Base-by-base conservation (phyloP, 306 rosid genomes). In the Cucurbita argyrosperma region DNA sequence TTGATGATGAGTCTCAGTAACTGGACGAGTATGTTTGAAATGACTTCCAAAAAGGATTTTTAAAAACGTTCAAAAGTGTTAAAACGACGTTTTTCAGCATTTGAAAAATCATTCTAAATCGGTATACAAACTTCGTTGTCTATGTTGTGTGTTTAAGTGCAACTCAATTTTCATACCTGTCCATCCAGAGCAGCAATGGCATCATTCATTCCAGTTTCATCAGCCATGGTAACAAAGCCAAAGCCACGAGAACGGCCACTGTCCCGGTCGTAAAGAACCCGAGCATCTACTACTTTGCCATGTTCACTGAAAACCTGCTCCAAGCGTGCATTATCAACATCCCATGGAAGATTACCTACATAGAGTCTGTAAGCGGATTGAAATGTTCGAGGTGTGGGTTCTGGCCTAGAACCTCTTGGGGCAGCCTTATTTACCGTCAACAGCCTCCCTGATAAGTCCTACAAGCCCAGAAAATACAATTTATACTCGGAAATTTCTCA, bases 181-280 rank as follows among this genome's bases (percentile, higher is more conserved):
- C 99, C 99, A 79, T 94, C 97, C 45, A 94, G 87, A 57, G 96
- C 99, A 77, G 88, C 90, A 82, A 94, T 88, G 78, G 97, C 97
- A 66, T 84, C 91, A 75, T 89, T 88, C 91, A 85, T 80, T 56
- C 86, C 99, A 40, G 82, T 63, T 76, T 89, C 99, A 63, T 77
- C 80, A 64, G 92, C 60, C 95, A 94, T 85, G 61, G 89, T 83
- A 55, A 94, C 99, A 77, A 94, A 91, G 78, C 95, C 99, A 83
- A 94, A 94, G 52, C 99, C 99, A 43, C 99, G 99, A 7, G 99
- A 94, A 56, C 99, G 90, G 70, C 97, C 92, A 12, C 88, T 90
- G 49, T 94, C 98, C 76, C 96, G 82, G 85, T 94, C 98, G 37
- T 21, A 88, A 73, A 94, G 85, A 56, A 94, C 81, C 46, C 95